phyloP scores from a whole-genome alignment of 2,329 filamentous ascomycete species.

The Fusarium irregulare region DNA sequence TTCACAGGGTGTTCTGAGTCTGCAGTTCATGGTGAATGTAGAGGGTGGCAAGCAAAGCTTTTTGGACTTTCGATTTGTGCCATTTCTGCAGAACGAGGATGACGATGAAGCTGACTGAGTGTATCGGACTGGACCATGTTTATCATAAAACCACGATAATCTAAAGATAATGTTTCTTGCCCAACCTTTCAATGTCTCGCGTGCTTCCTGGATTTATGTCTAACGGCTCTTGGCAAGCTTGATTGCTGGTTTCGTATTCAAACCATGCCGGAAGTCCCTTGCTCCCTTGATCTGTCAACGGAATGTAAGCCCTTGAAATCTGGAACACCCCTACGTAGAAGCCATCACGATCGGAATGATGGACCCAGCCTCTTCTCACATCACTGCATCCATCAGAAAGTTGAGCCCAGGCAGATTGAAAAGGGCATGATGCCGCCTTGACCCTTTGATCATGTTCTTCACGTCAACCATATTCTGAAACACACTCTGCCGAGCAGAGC shows the following conservation, averaged over 20 bases:
- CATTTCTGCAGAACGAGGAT: constrained; percentile 72
- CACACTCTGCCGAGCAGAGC: constrained; percentile 21
- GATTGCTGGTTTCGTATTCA: background rate
- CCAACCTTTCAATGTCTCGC: constrained; percentile 9
- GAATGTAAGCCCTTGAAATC: constrained; percentile 29
- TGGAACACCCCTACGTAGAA: constrained; percentile 19
- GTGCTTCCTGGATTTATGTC: background rate
- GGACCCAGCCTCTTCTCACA: constrained; percentile 24
- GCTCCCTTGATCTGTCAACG: constrained; percentile 33
- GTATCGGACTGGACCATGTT: background rate
- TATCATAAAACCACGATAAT: constrained; percentile 4
- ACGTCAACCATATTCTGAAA: background rate
- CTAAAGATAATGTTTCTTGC: background rate
- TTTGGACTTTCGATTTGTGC: constrained; percentile 85
- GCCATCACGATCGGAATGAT: constrained; percentile 31
- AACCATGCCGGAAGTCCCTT: background rate
- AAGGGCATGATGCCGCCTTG: constrained; percentile 10
- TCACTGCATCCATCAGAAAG: background rate
- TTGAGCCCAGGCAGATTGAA: constrained; percentile 10
- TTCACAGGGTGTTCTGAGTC: constrained; percentile 86
- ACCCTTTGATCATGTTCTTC: too few species aligned
- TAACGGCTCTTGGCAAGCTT: background rate
- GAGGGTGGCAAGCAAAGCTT: constrained; percentile 78
- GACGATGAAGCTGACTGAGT: constrained; percentile 48
- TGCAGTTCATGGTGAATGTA: constrained; percentile 96